Evolutionary conservation across 192 early-diverging fungal genomes (phyloP).

Genomic region (Coemansia sp.): DNA sequence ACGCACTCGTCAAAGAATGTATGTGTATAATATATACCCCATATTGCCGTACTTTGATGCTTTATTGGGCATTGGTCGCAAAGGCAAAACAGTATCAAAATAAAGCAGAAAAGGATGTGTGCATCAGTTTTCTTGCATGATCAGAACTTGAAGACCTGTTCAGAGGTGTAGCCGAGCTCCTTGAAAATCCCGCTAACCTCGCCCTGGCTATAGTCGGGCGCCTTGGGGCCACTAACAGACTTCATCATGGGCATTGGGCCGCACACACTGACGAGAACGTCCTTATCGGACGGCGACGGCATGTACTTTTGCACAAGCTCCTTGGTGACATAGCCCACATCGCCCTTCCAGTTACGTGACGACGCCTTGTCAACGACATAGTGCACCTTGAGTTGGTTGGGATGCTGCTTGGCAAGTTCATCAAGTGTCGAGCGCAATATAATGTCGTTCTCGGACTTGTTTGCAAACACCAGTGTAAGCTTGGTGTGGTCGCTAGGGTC

Average conservation of each 20-base stretch:
- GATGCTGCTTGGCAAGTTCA: conserved; percentile 56
- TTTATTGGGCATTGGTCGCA: too few relatives aligned
- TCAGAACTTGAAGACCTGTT: conserved; percentile 84
- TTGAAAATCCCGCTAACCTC: conserved; percentile 79
- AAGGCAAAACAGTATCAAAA: too few relatives aligned
- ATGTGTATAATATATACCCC: too few relatives aligned
- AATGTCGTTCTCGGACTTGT: conserved; percentile 76
- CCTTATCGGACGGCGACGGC: conserved; percentile 58
- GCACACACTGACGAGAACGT: conserved; percentile 64
- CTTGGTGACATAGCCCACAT: conserved; percentile 72
- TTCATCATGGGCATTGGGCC: conserved; percentile 74
- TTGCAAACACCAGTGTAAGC: conserved; percentile 75
- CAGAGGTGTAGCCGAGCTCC: conserved; percentile 68
- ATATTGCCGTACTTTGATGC: too few relatives aligned
- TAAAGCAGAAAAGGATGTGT: too few relatives aligned
- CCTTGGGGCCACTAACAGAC: conserved; percentile 76
- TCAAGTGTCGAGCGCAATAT: conserved; percentile 70
- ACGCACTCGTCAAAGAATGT: too few relatives aligned
- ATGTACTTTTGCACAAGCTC: conserved; percentile 69
- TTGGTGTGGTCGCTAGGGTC: conserved; percentile 70
- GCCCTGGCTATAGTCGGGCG: conserved; percentile 79
- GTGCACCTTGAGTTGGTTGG: conserved; percentile 66
- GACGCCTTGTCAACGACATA: conserved; percentile 65
- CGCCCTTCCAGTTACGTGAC: conserved; percentile 65
- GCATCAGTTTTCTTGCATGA: too few relatives aligned